These are phyloP conservation scores for Trifolium subterraneum DNA, from an alignment of 306 rosid species.

Conservation along the genomic window DNA sequence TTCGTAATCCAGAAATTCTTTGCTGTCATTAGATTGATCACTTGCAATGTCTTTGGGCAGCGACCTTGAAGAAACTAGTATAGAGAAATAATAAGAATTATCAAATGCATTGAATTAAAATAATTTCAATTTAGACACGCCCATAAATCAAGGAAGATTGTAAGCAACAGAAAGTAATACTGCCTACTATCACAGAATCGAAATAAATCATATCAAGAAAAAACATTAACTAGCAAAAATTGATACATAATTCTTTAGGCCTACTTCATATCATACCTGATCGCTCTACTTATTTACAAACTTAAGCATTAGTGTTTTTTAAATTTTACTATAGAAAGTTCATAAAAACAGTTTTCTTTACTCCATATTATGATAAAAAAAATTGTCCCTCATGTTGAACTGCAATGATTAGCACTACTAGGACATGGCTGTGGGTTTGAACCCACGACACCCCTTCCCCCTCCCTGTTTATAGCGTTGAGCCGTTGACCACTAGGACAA, in stretches of 20 bases:
- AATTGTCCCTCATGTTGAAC: background rate
- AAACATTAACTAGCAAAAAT: slow-evolving; percentile 21
- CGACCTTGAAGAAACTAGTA: slow-evolving; percentile 64
- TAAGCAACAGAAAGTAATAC: slow-evolving; percentile 28
- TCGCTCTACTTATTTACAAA: background rate
- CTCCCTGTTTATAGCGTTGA: no score
- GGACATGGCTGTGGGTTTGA: no score
- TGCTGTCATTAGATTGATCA: slow-evolving; percentile 52
- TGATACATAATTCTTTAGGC: background rate
- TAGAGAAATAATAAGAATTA: slow-evolving; percentile 46
- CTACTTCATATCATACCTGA: slow-evolving; percentile 15
- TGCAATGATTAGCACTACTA: no score
- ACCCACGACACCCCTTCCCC: no score
- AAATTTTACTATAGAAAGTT: background rate
- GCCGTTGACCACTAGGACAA: no score
- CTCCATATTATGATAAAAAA: background rate
- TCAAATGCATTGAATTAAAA: slow-evolving; percentile 30
- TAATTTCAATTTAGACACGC: slow-evolving; percentile 30
- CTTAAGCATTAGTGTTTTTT: slow-evolving; percentile 22
- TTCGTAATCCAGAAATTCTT: slow-evolving; percentile 50
- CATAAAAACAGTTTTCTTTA: slow-evolving; percentile 10
- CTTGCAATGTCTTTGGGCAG: slow-evolving; percentile 49
- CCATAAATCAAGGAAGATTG: slow-evolving; percentile 23
- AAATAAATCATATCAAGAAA: slow-evolving; percentile 28
- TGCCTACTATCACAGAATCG: slow-evolving; percentile 6